phyloP scores from a whole-genome alignment of 768 basidiomycete genomes.

The Podaxis sp. region DNA sequence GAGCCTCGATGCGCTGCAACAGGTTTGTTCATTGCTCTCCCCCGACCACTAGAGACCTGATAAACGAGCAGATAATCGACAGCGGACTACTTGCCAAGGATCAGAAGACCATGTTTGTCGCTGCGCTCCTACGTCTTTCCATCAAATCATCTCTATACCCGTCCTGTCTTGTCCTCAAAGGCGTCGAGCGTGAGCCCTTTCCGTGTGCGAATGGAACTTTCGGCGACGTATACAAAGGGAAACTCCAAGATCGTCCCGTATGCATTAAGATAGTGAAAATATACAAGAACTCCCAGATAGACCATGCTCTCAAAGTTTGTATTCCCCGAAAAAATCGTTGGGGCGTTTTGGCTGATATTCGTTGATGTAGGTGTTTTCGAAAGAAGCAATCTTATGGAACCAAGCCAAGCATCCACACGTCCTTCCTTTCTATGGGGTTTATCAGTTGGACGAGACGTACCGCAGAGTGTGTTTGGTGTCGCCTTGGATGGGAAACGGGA shows the following conservation, averaged over 20 bases:
- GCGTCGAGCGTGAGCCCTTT: constrained; percentile 9
- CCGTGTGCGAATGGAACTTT: constrained; percentile 20
- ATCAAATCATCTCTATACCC: constrained; percentile 7
- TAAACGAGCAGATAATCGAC: constrained; percentile 6
- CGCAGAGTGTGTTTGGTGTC: constrained; percentile 32
- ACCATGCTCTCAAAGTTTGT: constrained; percentile 18
- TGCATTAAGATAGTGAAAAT: constrained; percentile 21
- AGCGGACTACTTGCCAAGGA: background rate
- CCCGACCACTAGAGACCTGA: background rate
- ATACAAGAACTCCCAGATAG: constrained; percentile 17
- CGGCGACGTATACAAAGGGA: constrained; percentile 23
- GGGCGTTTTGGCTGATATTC: background rate
- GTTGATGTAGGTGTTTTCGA: constrained; percentile 22
- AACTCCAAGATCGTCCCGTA: constrained; percentile 13
- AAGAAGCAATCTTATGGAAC: constrained; percentile 29
- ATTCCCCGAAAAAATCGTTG: background rate
- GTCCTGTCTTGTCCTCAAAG: background rate
- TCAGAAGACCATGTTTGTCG: constrained; percentile 1
- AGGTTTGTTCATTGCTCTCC: background rate
- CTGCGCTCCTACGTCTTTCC: constrained; percentile 13
- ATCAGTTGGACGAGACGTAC: constrained; percentile 22
- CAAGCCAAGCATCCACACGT: constrained; percentile 27
- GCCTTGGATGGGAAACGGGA: constrained; percentile 38
- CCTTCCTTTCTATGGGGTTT: constrained; percentile 36
- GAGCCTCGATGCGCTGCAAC: constrained; percentile 6